Conservation (phyloP, 345 rosid genomes). For the Adansonia digitata region DNA sequence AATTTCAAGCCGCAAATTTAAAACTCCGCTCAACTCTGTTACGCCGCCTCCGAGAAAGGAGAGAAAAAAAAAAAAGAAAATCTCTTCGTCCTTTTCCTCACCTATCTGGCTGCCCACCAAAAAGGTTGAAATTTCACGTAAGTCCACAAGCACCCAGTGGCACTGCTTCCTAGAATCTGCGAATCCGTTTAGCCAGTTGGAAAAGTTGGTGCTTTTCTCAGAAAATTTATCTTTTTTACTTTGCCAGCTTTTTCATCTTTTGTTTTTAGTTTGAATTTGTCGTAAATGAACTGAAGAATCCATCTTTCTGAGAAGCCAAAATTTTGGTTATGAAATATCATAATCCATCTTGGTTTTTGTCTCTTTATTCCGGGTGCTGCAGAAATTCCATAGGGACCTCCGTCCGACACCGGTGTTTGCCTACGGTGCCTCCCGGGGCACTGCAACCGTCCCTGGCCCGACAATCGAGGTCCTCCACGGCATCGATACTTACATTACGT, state of each 20-base stretch:
- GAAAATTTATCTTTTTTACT: too few species aligned
- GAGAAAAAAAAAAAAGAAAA: too few species aligned
- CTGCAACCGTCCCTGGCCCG: conserved; percentile 82
- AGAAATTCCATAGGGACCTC: conserved; percentile 90
- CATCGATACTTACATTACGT: conserved; percentile 51
- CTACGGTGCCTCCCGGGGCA: conserved; percentile 53
- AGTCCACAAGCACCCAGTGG: too few species aligned
- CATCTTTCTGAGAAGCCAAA: background rate
- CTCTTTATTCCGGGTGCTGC: background rate
- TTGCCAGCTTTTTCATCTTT: background rate
- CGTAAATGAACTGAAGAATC: background rate
- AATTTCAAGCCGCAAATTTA: too few species aligned
- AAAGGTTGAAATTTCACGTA: background rate
- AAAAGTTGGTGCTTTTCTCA: background rate
- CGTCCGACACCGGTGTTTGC: conserved; percentile 84
- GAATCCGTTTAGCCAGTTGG: too few species aligned
- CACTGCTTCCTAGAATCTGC: too few species aligned
- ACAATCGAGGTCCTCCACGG: conserved; percentile 80
- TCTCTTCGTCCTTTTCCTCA: too few species aligned
- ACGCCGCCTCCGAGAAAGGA: too few species aligned
- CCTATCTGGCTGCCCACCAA: too few species aligned
- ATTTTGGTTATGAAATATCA: too few species aligned
- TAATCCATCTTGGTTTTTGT: background rate
- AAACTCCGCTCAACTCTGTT: too few species aligned
- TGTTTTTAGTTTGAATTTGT: background rate